Base-by-base conservation (phyloP, 805 yeast species). In the Candida pseudofarinosa region DNA sequence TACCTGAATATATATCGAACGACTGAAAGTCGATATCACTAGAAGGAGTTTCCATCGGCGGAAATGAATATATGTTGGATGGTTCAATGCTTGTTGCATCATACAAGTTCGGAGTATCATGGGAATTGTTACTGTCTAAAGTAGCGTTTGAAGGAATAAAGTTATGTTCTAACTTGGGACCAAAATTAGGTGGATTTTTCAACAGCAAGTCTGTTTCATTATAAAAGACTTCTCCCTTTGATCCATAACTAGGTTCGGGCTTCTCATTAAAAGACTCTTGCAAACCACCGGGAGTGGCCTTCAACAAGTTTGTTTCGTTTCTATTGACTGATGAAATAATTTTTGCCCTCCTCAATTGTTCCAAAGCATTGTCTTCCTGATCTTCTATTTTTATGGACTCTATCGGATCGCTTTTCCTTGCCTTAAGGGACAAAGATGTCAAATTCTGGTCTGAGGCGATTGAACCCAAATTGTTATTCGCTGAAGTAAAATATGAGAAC, bases 341-440 rank as follows among this genome's bases (percentile, higher is more conserved):
- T 48, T 65, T 66, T 10, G 72, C 72, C 46, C 66, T 60, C 36
- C 59, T 56, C 43, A 70, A 53, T 43, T 67, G 71, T 46, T 64
- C 64, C 44, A 70, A 59, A 0, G 75, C 74, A 52, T 70, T 73
- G 47, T 69, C 68, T 37, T 69, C 73, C 41, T 67, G 70, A 39
- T 61, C 67, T 46, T 67, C 73, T 44, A 63, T 57, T 19, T 55
- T 54, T 35, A 65, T 58, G 2, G 67, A 52, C 19, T 65, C 71
- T 18, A 65, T 43, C 7, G 62, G 54, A 41, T 60, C 65, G 34
- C 55, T 54, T 26, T 61, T 43, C 28, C 28, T 23, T 23, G 28
- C 28, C 34, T 51, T 53, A n/a, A 56, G 48, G 1, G 35, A 45
- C 45, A 40, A 45, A 19, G 13, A 15, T 14, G 31, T 32, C 30